Evolutionary conservation across 2,329 filamentous ascomycete genomes (phyloP).

Genomic region (Hypocreales sp.): DNA sequence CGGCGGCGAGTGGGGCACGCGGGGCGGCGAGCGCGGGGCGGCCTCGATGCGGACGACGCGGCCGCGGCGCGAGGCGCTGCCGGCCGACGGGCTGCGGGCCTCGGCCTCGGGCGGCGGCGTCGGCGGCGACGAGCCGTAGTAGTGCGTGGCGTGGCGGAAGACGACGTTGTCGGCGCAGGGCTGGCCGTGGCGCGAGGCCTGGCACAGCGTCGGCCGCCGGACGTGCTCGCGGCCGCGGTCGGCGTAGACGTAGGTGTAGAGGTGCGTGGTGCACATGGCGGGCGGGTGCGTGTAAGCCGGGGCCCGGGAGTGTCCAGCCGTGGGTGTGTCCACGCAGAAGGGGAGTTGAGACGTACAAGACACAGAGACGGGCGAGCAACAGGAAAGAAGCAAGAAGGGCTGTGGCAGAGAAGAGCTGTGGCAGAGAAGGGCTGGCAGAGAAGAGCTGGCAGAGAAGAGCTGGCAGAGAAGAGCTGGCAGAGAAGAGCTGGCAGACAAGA

Average conservation of each 20-base stretch:
- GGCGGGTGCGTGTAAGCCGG: no score
- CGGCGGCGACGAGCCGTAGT: conserved; percentile 7
- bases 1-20: conserved; percentile 21
- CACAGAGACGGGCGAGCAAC: no score
- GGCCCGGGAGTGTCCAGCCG: no score
- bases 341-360: no score
- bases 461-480: no score
- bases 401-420: no score
- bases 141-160: conserved; percentile 24
- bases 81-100: conserved; percentile 11
- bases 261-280: conserved; percentile 33
- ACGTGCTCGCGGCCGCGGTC: conserved; percentile 22
- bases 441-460: no score
- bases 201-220: conserved; percentile 22
- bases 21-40: conserved; percentile 11
- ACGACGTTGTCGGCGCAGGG: conserved; percentile 25
- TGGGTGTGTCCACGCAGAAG: no score
- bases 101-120: conserved; percentile 9
- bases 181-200: conserved; percentile 20
- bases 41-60: no score
- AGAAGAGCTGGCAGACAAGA: no score
- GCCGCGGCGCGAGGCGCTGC: conserved; percentile 9
- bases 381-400: no score
- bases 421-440: no score
- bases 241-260: conserved; percentile 30